Evolutionary conservation across 2,329 filamentous ascomycete species (phyloP), one percentile per base, ranked within the genome.

Genomic region (Colletotrichum zoysiae): DNA sequence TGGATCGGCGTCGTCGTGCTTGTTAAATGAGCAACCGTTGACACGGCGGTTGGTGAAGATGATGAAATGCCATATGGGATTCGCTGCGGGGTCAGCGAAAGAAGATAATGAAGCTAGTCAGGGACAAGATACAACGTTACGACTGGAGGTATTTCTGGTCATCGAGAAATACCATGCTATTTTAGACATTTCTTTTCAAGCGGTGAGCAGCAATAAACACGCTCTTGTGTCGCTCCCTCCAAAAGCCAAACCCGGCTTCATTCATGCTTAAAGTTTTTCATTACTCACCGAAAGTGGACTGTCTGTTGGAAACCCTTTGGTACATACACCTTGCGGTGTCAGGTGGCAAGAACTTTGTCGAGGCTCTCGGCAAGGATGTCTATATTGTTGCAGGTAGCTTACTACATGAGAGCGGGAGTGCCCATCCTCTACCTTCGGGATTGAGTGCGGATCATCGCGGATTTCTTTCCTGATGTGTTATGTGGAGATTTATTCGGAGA

Each of bases 311-410:
- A 53, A 38, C 5, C 48, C 51, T 26, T 26, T 26, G 26, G 26
- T 26, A 26, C 1, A 26, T 26, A 26, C 26, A 26, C 26, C 26
- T 3, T 26, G 26, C 26, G 26, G 26, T 55, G 51, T 55, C 44
- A 60, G 35, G 53, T 44, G 16, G 42, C 20, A 44, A 26, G 20
- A 44, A 57, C 18, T 38, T n/a, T 58, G 57, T 38, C 35, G 9
- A n/a, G 30, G n/a, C 23, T 71, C 35, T 38, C 53, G 68, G 58
- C 67, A 64, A 71, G 58, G 53, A 40, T 58, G 38, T 30, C 50
- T 51, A 51, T 68, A 58, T 71, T 11, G 35, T 38, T 38, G 35
- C 11, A 38, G 35, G 35, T 9, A 38, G 35, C 35, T 38, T 38
- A 11, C 35, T 11, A 38, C 2, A 38, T 9, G 35, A 38, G 35